These are phyloP conservation scores for Eremothecium sinecaudum DNA, from an alignment of 1,139 yeast species.

Conservation along the genomic window DNA sequence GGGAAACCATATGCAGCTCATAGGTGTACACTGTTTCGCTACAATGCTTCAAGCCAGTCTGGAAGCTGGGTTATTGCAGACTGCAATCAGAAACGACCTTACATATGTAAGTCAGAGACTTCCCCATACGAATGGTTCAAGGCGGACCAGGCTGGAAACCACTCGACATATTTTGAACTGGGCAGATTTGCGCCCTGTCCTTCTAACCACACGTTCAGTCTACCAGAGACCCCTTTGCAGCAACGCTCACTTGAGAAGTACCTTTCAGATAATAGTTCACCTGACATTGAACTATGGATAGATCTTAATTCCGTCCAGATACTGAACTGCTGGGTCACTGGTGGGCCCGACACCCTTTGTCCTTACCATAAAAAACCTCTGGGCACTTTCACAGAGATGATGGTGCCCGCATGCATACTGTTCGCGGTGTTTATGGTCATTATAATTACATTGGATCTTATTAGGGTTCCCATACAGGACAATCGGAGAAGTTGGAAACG, in stretches of 20 bases:
- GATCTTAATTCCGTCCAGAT: slow-evolving; percentile 74
- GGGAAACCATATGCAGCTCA: slow-evolving; percentile 31
- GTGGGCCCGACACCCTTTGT: slow-evolving; percentile 71
- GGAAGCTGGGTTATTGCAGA: slow-evolving; percentile 52
- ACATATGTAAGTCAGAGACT: slow-evolving; percentile 45
- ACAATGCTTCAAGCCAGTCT: slow-evolving; percentile 24
- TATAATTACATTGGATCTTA: slow-evolving; percentile 33
- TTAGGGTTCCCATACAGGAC: slow-evolving; percentile 42
- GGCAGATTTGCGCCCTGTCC: slow-evolving; percentile 43
- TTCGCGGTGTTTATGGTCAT: slow-evolving; percentile 41
- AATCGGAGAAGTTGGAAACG: slow-evolving; percentile 51
- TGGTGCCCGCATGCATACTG: slow-evolving; percentile 59
- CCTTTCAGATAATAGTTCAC: slow-evolving; percentile 13
- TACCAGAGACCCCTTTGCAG: slow-evolving; percentile 50
- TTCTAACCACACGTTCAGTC: slow-evolving; percentile 40
- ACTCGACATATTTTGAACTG: not conserved
- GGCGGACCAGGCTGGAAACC: slow-evolving; percentile 11
- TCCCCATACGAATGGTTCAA: slow-evolving; percentile 44
- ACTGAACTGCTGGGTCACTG: slow-evolving; percentile 73
- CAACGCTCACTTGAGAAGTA: slow-evolving; percentile 31
- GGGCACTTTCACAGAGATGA: slow-evolving; percentile 50
- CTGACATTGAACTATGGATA: slow-evolving; percentile 48
- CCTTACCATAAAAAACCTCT: slow-evolving; percentile 59
- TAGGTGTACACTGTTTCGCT: slow-evolving; percentile 48
- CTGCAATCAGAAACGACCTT: slow-evolving; percentile 47